phyloP scores from a whole-genome alignment of 2,329 filamentous ascomycete species.

The Cladosporium sp. region DNA sequence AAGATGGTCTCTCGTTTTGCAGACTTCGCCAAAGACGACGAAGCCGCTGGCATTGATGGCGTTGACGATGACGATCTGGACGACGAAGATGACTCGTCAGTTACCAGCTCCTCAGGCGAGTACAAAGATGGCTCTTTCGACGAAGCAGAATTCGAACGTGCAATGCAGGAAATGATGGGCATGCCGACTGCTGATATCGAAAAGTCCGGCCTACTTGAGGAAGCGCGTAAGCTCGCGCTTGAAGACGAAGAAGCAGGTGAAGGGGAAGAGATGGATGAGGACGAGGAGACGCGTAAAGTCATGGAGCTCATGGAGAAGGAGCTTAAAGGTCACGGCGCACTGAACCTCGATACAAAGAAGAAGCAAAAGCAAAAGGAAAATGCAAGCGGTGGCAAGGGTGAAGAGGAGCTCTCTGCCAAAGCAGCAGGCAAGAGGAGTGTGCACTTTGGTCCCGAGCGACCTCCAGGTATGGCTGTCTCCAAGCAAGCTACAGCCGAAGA shows the following conservation, averaged over 20 bases:
- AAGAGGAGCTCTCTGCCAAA: slow-evolving; percentile 23
- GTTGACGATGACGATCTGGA: slow-evolving; percentile 70
- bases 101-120: slow-evolving; percentile 60
- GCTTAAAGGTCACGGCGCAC: slow-evolving; percentile 67
- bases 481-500: slow-evolving; percentile 40
- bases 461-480: slow-evolving; percentile 28
- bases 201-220: slow-evolving; percentile 37
- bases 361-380: slow-evolving; percentile 28
- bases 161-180: slow-evolving; percentile 94
- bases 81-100: slow-evolving; percentile 43
- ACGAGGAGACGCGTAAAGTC: slow-evolving; percentile 65
- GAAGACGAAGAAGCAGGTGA: slow-evolving; percentile 49
- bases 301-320: slow-evolving; percentile 73
- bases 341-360: slow-evolving; percentile 49
- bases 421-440: slow-evolving; percentile 23
- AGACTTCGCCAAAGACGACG: slow-evolving; percentile 85
- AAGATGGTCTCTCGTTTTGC: slow-evolving; percentile 96
- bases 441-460: slow-evolving; percentile 36
- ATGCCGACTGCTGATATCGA: slow-evolving; percentile 51
- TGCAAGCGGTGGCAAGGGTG: slow-evolving; percentile 35
- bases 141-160: slow-evolving; percentile 78
- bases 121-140: slow-evolving; percentile 79
- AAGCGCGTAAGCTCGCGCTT: slow-evolving; percentile 40
- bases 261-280: slow-evolving; percentile 49
- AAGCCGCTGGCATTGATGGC: slow-evolving; percentile 74